Evolutionary conservation across 352 stramenopile species (phyloP), one percentile per base, ranked within the genome.

Genomic region (Phytophthora ohioensis): DNA sequence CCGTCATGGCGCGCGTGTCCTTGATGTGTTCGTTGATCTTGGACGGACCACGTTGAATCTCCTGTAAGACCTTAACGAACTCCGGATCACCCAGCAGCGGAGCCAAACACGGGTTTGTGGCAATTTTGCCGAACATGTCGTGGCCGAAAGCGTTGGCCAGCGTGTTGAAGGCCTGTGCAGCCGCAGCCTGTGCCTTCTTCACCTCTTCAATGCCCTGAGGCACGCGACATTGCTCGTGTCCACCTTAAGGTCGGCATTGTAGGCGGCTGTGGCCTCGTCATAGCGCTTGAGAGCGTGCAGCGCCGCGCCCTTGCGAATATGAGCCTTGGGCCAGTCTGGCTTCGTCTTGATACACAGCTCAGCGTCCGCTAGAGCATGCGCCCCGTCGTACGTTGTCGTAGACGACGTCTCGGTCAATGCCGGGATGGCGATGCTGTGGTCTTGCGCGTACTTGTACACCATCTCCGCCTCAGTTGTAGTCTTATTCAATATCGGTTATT

Each of bases 221-320:
- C 99, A 91, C 46, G 87, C 93, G 10, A 89, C 87, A 76, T 99
- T 98, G 53, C 69, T 71, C 0, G 96, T 90, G 62, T 98, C 98
- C 52, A 98, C 87, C 42, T 83, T 77, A 4, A 99, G 81, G 38
- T 90, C 95, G 12, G 90, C 78, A 34, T 94, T 74, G 74, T 97
- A 98, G 30, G 92, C 90, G 41, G 80, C 70, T 7, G 95, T 71
- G 34, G 94, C 91, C 8, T 97, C 90, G 35, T 96, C 87, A 63
- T 97, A 97, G 57, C 87, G 75, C 13, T 76, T 73, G 8, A 99
- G 79, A n/a, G 94, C 76, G 84, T 99, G 97, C 38, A 99, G 85
- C 12, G 98, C 98, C 13, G 98, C 97, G 51, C 97, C 98, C 84
- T 99, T 99, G 70, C 98, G 91, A 30, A 89, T 94, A 82, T 99